Conservation (phyloP, 352 stramenopile genomes). For the Phytophthora rubi region DNA sequence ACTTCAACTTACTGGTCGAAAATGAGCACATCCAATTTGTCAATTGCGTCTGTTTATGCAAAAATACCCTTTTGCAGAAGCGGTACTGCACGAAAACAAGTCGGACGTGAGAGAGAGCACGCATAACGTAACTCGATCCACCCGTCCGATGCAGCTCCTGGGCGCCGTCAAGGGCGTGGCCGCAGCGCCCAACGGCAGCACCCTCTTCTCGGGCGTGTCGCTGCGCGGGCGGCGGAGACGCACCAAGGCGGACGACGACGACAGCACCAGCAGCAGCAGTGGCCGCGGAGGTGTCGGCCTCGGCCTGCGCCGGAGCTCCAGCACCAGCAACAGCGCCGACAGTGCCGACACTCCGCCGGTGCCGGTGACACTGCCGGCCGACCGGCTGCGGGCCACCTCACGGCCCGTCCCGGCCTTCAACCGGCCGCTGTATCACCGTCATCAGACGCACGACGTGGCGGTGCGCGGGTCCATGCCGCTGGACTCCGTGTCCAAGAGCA, state of each 20-base stretch:
- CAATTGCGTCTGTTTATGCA: too few relatives aligned
- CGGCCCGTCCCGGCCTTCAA: not conserved
- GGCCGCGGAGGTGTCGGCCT: not conserved
- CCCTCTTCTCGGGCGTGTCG: conserved; percentile 45
- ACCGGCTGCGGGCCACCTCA: conserved; percentile 19
- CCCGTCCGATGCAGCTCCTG: conserved; percentile 37
- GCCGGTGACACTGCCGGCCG: conserved; percentile 7
- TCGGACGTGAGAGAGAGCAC: too few relatives aligned
- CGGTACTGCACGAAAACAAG: too few relatives aligned
- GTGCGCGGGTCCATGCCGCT: conserved; percentile 34
- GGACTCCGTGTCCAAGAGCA: conserved; percentile 51
- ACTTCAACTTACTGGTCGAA: too few relatives aligned
- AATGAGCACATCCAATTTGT: too few relatives aligned
- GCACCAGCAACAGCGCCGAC: conserved; percentile 23
- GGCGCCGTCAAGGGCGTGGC: conserved; percentile 42
- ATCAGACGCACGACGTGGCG: conserved; percentile 27
- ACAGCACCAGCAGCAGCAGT: conserved; percentile 1
- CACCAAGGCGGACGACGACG: conserved; percentile 18
- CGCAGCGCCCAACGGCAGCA: conserved; percentile 28
- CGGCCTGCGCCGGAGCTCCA: conserved; percentile 27
- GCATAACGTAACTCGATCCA: not conserved
- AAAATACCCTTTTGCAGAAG: too few relatives aligned
- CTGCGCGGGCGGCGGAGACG: conserved; percentile 27
- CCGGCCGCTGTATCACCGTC: conserved; percentile 4
- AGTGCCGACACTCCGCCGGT: conserved; percentile 25